These are phyloP conservation scores for Syzygium aqueum DNA, from an alignment of 345 rosid genomes.

Conservation along the genomic window DNA sequence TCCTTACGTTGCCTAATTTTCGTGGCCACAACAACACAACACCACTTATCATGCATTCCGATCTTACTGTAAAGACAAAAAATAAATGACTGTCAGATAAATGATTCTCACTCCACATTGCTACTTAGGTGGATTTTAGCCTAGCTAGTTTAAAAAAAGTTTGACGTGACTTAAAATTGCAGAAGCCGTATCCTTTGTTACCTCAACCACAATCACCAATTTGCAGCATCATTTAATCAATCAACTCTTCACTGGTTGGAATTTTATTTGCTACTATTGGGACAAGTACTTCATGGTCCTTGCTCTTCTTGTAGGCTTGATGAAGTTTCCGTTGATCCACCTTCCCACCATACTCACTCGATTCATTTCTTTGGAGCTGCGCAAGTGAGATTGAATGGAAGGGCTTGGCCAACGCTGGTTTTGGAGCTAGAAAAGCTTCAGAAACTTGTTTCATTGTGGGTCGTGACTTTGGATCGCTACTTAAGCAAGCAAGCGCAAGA, in stretches of 20 bases:
- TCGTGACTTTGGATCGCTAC: background rate
- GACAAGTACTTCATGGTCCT: background rate
- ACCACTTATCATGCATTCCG: no score
- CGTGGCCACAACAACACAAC: no score
- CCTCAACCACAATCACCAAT: background rate
- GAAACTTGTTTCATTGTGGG: constrained; percentile 5
- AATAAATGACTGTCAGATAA: no score
- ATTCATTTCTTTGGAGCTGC: background rate
- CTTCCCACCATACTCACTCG: background rate
- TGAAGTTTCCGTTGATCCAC: background rate
- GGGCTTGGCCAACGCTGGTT: background rate
- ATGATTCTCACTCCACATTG: no score
- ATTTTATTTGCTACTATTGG: background rate
- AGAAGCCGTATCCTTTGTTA: no score
- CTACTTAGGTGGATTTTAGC: no score
- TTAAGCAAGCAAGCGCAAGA: constrained; percentile 8
- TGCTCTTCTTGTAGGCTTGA: background rate
- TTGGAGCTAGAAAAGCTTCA: background rate
- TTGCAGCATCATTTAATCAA: background rate
- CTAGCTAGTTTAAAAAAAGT: no score
- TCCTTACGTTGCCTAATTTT: no score
- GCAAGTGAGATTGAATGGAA: background rate
- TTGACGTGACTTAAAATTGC: no score
- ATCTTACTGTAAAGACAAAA: no score
- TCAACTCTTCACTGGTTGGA: background rate